A percentile compares a stretch with the other conserved stretches of the same genome.
Evolutionary conservation across 2,329 filamentous ascomycete species (phyloP).

Genomic region (Exutisphaerella laricina): DNA sequence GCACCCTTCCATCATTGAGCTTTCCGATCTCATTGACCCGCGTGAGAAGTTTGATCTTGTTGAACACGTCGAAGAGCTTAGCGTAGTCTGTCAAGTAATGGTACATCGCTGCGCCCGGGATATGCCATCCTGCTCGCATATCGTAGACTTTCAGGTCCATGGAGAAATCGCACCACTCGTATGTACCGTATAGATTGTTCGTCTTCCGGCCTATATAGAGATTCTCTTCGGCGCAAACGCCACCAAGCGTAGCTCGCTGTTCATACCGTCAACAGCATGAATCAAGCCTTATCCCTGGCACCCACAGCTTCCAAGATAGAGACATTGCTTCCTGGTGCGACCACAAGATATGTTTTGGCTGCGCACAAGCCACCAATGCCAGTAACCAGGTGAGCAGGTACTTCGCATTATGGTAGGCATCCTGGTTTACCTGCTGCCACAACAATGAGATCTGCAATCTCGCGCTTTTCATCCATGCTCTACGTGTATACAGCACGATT

Average conservation of each 20-base stretch:
- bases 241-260: conserved; percentile 46
- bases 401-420: neutral
- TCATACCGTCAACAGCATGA: neutral
- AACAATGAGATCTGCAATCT: conserved; percentile 8
- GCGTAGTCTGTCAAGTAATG: conserved; percentile 54
- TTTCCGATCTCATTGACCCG: conserved; percentile 47
- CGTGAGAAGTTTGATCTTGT: conserved; percentile 46
- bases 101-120: conserved; percentile 53
- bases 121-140: conserved; percentile 49
- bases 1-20: conserved; percentile 11
- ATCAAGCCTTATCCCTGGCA: neutral
- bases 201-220: conserved; percentile 63
- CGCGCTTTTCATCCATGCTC: neutral
- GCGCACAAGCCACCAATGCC: conserved; percentile 13
- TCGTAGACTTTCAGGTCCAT: conserved; percentile 47
- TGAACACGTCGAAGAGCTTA: conserved; percentile 45
- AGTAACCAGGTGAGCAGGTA: neutral
- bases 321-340: conserved; percentile 5
- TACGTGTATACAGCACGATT: too few relatives aligned
- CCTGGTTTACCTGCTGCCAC: conserved; percentile 7
- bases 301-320: conserved; percentile 13
- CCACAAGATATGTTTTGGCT: conserved; percentile 12
- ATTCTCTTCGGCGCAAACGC: conserved; percentile 62
- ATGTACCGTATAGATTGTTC: conserved; percentile 68
- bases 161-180: conserved; percentile 67